phyloP scores from a whole-genome alignment of 805 yeast genomes.

The Metschnikowia kunwiensis region DNA sequence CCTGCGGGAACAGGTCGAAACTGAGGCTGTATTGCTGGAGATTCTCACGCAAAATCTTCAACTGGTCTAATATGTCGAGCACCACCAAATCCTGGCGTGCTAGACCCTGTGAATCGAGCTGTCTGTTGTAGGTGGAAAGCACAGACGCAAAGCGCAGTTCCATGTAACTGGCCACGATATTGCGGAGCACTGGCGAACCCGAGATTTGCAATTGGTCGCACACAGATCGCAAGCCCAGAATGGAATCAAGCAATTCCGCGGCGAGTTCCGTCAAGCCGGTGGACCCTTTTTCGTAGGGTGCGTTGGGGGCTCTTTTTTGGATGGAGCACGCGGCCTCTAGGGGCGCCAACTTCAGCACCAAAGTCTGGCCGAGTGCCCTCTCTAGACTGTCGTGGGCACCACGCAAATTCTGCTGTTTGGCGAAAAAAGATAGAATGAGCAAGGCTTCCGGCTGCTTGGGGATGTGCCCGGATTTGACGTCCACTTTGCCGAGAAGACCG shows the following conservation, averaged over 20 bases:
- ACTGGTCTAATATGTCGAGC: conserved; percentile 46
- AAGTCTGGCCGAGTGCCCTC: conserved; percentile 8
- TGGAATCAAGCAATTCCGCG: conserved; percentile 47
- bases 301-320: conserved; percentile 28
- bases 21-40: conserved; percentile 15
- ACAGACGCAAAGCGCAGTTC: conserved; percentile 13
- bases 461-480: conserved; percentile 5
- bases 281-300: conserved; percentile 59
- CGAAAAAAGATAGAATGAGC: conserved; percentile 13
- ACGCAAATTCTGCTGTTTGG: conserved; percentile 11
- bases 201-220: conserved; percentile 15
- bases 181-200: conserved; percentile 14
- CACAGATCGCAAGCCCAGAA: conserved; percentile 25
- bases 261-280: conserved; percentile 56
- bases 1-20: conserved; percentile 12
- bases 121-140: conserved; percentile 9
- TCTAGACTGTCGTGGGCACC: conserved; percentile 17
- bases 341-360: conserved; percentile 19
- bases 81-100: conserved; percentile 26
- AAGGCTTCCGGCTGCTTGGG: conserved; percentile 12
- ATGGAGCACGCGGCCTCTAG: conserved; percentile 47
- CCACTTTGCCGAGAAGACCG: conserved; percentile 14
- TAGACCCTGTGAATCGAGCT: conserved; percentile 11
- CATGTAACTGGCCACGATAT: conserved; percentile 15
- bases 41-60: conserved; percentile 23